phyloP scores from a whole-genome alignment of 305 asterid genomes.

The Fraxinus greggii region DNA sequence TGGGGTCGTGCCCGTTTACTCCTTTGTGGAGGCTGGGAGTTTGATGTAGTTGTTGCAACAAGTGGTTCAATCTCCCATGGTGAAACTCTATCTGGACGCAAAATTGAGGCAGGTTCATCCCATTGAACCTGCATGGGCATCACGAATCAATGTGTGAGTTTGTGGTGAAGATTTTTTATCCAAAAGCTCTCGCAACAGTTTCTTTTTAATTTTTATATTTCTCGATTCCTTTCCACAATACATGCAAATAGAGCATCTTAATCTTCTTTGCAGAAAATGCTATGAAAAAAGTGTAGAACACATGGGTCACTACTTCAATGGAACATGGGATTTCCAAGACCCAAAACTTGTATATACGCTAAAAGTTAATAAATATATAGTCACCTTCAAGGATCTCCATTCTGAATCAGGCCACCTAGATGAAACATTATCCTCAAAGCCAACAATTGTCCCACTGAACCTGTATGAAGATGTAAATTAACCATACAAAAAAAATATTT shows the following conservation, averaged over 20 bases:
- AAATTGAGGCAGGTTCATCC: slow-evolving; percentile 80
- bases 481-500: neutral
- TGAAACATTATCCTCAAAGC: slow-evolving; percentile 58
- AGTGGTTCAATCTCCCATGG: slow-evolving; percentile 78
- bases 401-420: slow-evolving; percentile 84
- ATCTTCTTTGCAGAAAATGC: slow-evolving; percentile 7
- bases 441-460: slow-evolving; percentile 96
- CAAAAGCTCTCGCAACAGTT: slow-evolving; percentile 13
- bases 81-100: slow-evolving; percentile 81
- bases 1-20: slow-evolving; percentile 65
- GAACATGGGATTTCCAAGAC: neutral
- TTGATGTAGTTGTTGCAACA: slow-evolving; percentile 45
- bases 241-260: slow-evolving; percentile 1
- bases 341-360: neutral
- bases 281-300: neutral
- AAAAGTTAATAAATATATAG: neutral
- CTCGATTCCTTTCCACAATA: slow-evolving; percentile 12
- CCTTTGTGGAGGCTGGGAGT: slow-evolving; percentile 62
- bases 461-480: slow-evolving; percentile 36
- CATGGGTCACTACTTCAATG: slow-evolving; percentile 5
- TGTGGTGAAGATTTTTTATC: slow-evolving; percentile 6
- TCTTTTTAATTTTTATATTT: neutral
- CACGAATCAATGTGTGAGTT: slow-evolving; percentile 10
- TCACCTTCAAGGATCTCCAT: slow-evolving; percentile 92
- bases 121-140: slow-evolving; percentile 67